Conservation (phyloP, 495 filamentous ascomycete genomes). For the Aspergillus haitiensis region DNA sequence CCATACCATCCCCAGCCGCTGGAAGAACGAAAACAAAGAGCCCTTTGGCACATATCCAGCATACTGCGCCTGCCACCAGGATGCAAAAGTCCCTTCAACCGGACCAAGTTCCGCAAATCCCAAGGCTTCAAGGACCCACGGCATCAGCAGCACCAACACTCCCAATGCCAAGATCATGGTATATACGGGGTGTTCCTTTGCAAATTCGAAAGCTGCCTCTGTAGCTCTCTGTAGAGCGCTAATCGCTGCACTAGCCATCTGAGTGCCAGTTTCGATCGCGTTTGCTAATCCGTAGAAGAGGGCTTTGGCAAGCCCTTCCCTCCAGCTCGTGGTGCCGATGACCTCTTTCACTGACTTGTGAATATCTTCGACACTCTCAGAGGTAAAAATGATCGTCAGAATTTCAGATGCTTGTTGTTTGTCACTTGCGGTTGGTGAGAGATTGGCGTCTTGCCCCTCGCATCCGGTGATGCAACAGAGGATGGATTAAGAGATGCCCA, state of each 20-base stretch:
- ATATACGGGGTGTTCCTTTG: slow-evolving; percentile 44
- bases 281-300: slow-evolving; percentile 35
- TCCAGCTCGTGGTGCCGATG: slow-evolving; percentile 37
- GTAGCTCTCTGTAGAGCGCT: slow-evolving; percentile 35
- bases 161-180: slow-evolving; percentile 52
- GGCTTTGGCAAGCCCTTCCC: slow-evolving; percentile 35
- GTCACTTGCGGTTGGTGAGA: neutral
- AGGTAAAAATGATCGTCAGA: slow-evolving; percentile 20
- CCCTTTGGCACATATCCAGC: slow-evolving; percentile 46
- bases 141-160: slow-evolving; percentile 44
- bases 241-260: slow-evolving; percentile 34
- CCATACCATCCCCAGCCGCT: slow-evolving; percentile 53
- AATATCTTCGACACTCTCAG: slow-evolving; percentile 10
- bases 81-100: slow-evolving; percentile 47
- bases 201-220: slow-evolving; percentile 37
- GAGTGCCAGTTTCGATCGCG: slow-evolving; percentile 30
- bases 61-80: slow-evolving; percentile 45
- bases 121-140: slow-evolving; percentile 46
- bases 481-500: neutral
- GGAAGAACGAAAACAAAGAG: slow-evolving; percentile 52
- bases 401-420: slow-evolving; percentile 17
- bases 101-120: slow-evolving; percentile 53
- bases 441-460: neutral
- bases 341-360: slow-evolving; percentile 16
- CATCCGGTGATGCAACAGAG: slow-evolving; percentile 8